Percentiles rank a stretch among this genome's conserved stretches.
Conservation (phyloP, 2,329 filamentous ascomycete species). For the Paraphaeosphaeria minitans region DNA sequence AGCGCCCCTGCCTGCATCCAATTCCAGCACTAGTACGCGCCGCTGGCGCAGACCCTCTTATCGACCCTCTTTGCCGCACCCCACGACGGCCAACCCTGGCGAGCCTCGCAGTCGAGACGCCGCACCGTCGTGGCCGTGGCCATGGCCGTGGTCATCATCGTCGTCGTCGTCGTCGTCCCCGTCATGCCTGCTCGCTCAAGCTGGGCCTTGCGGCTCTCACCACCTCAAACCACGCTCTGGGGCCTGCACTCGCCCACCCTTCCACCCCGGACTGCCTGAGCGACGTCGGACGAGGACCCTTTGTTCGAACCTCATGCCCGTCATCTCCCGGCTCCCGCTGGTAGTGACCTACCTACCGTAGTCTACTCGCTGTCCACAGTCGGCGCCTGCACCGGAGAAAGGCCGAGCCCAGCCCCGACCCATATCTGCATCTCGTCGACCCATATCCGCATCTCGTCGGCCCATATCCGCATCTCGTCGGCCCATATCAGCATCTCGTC, state of each 20-base stretch:
- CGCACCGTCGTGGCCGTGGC: too few relatives aligned
- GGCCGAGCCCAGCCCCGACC: slow-evolving; percentile 29
- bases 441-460: slow-evolving; percentile 31
- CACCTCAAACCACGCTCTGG: not conserved
- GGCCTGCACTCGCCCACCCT: not conserved
- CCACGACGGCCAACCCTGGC: slow-evolving; percentile 5
- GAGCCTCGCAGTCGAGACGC: slow-evolving; percentile 9
- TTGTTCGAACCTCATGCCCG: slow-evolving; percentile 46
- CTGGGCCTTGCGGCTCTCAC: not conserved
- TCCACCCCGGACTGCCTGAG: slow-evolving; percentile 25
- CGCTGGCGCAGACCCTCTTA: slow-evolving; percentile 36
- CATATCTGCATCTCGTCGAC: slow-evolving; percentile 32
- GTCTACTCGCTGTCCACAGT: slow-evolving; percentile 20
- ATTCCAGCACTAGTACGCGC: slow-evolving; percentile 15
- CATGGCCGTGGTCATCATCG: too few relatives aligned
- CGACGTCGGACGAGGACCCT: slow-evolving; percentile 37
- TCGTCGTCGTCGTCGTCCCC: too few relatives aligned
- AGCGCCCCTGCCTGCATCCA: slow-evolving; percentile 14
- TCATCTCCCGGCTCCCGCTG: slow-evolving; percentile 46
- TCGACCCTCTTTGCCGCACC: slow-evolving; percentile 30
- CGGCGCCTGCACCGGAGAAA: slow-evolving; percentile 33
- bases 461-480: slow-evolving; percentile 31
- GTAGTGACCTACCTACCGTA: too few relatives aligned
- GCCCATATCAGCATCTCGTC: slow-evolving; percentile 32
- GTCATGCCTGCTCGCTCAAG: not conserved